Evolutionary conservation across 306 rosid genomes (phyloP), one percentile per base, ranked within the genome.

Genomic region (Abrus precatorius): DNA sequence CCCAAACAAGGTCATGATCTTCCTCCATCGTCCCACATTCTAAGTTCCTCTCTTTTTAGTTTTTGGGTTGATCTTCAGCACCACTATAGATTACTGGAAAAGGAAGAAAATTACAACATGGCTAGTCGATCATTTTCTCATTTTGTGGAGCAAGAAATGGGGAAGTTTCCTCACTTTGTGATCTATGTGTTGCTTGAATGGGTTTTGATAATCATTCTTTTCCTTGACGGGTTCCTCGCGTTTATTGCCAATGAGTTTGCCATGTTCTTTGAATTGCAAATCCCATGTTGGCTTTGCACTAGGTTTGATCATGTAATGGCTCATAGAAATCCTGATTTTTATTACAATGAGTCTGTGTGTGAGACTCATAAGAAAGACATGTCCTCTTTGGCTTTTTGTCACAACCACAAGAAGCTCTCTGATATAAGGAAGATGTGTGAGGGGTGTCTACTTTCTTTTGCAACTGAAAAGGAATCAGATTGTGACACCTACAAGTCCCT

Each of bases 371-470:
- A 91, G 91, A 90, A 82, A 83, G 91, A 89, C 7, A 57, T 95
- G 71, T 95, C 99, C 0, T 92, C 90, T 32, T 74, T 95, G 44
- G 97, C 94, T 0, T 95, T 84, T 71, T 95, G 99, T 77, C 94
- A 90, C 76, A 85, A 82, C 63, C 99, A 95, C 89, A 87, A 85
- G 84, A 92, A 89, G 52, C 86, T 95, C 28, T 82, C 93, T 2
- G 93, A 95, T 38, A 89, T 93, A 38, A 82, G 90, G 49, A 90
- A 80, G 40, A 91, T 95, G 98, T 95, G 97, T 7, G 99, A 95
- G 77, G 83, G 86, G 1, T 95, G 99, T 56, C 86, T 95, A 14
- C 94, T 95, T 57, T 93, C 99, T 0, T 93, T 93, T 36, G 98
- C 98, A 6, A 90, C 92, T 0, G 91, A 89, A 62, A 91, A 74